Evolutionary conservation across 345 rosid species (phyloP).

Genomic region (Eucalyptus regnans): DNA sequence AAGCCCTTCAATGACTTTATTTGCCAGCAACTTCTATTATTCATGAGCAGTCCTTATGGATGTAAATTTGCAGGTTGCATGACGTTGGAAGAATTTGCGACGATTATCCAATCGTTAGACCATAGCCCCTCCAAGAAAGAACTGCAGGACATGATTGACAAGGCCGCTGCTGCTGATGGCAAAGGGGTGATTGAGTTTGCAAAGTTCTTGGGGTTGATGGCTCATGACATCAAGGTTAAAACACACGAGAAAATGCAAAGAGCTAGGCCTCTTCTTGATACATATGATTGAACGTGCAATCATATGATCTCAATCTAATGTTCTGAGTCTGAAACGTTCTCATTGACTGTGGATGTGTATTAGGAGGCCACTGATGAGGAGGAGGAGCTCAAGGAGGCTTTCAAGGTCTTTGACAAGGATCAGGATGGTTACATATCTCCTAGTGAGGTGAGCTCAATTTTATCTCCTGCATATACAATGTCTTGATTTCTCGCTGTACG

Average conservation of each 20-base stretch:
- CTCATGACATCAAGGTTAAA: conserved; percentile 53
- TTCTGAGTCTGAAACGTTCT: background rate
- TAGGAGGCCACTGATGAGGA: conserved; percentile 65
- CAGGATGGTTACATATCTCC: conserved; percentile 83
- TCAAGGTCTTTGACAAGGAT: conserved; percentile 83
- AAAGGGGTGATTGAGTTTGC: conserved; percentile 64
- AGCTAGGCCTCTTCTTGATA: background rate
- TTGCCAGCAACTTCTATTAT: background rate
- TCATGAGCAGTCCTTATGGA: background rate
- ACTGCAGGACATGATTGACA: conserved; percentile 60
- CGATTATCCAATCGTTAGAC: conserved; percentile 66
- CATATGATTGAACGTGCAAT: background rate
- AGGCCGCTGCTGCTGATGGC: conserved; percentile 58
- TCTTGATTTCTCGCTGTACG: background rate
- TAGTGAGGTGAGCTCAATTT: conserved; percentile 33
- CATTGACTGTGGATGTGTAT: background rate
- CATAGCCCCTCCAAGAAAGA: conserved; percentile 64
- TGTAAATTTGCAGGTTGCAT: conserved; percentile 33
- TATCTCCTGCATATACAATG: background rate
- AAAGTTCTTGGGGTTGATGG: conserved; percentile 66
- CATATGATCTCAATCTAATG: background rate
- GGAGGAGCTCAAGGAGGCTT: conserved; percentile 79
- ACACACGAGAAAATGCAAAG: background rate
- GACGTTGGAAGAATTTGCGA: conserved; percentile 67
- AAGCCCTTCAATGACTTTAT: background rate